phyloP scores from a whole-genome alignment of 441 rosid species.

The Manihot esculenta region DNA sequence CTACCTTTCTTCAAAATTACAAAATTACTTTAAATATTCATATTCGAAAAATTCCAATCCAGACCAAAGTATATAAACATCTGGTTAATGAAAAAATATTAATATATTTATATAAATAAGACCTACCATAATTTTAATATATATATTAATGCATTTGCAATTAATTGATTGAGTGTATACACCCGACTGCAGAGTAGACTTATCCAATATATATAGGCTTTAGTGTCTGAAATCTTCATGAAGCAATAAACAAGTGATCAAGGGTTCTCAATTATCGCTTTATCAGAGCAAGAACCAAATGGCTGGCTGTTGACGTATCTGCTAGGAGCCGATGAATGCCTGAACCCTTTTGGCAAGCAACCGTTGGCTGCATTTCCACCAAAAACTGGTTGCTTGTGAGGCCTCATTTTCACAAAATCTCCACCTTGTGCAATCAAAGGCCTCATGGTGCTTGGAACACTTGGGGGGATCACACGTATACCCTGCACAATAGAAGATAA shows the following conservation, averaged over 20 bases:
- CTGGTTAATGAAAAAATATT: no score
- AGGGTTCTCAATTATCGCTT: neutral
- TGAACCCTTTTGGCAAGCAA: constrained; percentile 76
- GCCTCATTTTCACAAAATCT: constrained; percentile 45
- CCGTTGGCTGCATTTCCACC: constrained; percentile 44
- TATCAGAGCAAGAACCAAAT: constrained; percentile 38
- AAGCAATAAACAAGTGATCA: neutral
- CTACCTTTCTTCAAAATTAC: no score
- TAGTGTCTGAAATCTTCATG: no score
- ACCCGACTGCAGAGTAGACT: no score
- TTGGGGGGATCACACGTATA: constrained; percentile 49
- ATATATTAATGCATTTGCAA: no score
- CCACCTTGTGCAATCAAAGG: constrained; percentile 16
- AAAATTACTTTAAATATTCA: no score
- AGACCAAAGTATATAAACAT: no score
- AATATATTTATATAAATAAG: no score
- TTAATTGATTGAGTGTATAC: no score
- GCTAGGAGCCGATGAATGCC: constrained; percentile 75
- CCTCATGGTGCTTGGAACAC: constrained; percentile 68
- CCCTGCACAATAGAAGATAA: constrained; percentile 15
- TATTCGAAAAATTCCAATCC: no score
- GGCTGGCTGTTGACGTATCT: constrained; percentile 70
- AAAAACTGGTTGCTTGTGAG: constrained; percentile 31
- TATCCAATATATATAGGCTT: no score
- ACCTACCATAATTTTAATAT: no score